phyloP scores from a whole-genome alignment of 805 yeast genomes.

The Helenozyma baotianmanensis region DNA sequence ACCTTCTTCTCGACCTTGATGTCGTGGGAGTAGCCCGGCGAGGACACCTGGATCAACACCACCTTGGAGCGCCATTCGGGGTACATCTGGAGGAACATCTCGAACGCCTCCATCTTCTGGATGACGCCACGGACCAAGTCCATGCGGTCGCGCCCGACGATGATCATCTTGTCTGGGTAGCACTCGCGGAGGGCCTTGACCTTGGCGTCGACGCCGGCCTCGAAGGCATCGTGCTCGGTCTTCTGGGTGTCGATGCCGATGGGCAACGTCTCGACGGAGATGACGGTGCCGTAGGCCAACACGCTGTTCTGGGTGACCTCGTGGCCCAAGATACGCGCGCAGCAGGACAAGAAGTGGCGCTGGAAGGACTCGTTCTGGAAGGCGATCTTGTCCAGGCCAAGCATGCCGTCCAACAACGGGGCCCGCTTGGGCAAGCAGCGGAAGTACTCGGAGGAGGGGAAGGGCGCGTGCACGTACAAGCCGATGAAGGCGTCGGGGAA shows the following conservation, averaged over 20 bases:
- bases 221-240: slow-evolving; percentile 61
- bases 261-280: slow-evolving; percentile 72
- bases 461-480: slow-evolving; percentile 82
- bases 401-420: slow-evolving; percentile 81
- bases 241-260: slow-evolving; percentile 81
- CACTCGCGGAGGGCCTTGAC: slow-evolving; percentile 59
- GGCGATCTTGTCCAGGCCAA: slow-evolving; percentile 82
- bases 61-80: slow-evolving; percentile 91
- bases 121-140: slow-evolving; percentile 91
- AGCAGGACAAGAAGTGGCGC: slow-evolving; percentile 86
- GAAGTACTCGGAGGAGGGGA: slow-evolving; percentile 92
- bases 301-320: slow-evolving; percentile 59
- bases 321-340: slow-evolving; percentile 82
- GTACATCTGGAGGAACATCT: slow-evolving; percentile 78
- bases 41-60: slow-evolving; percentile 86
- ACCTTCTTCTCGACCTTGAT: slow-evolving; percentile 75
- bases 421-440: slow-evolving; percentile 81
- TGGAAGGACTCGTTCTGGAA: slow-evolving; percentile 85
- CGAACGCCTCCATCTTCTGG: slow-evolving; percentile 89
- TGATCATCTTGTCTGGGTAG: slow-evolving; percentile 65
- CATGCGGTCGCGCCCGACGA: slow-evolving; percentile 90
- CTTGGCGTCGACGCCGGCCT: slow-evolving; percentile 51
- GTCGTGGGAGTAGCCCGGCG: slow-evolving; percentile 63
- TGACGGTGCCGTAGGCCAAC: slow-evolving; percentile 70
- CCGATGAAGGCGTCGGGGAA: slow-evolving; percentile 72